These are phyloP conservation scores for Trichoderma arundinaceum DNA, from an alignment of 2,329 filamentous ascomycete species.

Conservation along the genomic window DNA sequence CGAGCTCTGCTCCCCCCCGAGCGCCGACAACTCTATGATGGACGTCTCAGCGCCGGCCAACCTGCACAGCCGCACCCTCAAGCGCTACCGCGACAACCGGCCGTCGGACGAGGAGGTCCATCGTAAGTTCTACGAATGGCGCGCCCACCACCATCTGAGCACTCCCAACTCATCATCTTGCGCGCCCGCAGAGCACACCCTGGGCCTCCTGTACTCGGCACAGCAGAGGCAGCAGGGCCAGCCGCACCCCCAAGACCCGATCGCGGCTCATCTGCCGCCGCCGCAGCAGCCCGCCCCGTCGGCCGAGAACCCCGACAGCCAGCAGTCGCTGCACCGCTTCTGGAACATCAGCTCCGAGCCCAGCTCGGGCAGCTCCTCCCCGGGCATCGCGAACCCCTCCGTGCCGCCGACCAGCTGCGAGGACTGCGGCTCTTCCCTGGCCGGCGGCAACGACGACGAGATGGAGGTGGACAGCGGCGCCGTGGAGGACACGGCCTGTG, in stretches of 20 bases:
- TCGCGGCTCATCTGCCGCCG: conserved; percentile 3
- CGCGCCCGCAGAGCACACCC: conserved; percentile 56
- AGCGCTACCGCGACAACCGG: conserved; percentile 64
- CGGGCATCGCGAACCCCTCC: conserved; percentile 33
- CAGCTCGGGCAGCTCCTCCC: conserved; percentile 37
- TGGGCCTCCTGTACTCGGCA: conserved; percentile 63
- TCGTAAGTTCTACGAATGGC: conserved; percentile 50
- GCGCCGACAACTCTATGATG: conserved; percentile 42
- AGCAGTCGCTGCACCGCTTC: conserved; percentile 64
- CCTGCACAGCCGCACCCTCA: conserved; percentile 63
- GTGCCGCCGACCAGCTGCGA: conserved; percentile 53
- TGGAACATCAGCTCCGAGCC: conserved; percentile 59
- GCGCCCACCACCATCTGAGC: conserved; percentile 32
- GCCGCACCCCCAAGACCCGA: conserved; percentile 26
- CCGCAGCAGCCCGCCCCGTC: conserved; percentile 22
- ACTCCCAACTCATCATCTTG: conserved; percentile 33
- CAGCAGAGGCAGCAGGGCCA: conserved; percentile 46
- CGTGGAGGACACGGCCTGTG: conserved; percentile 48
- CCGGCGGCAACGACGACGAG: conserved; percentile 39
- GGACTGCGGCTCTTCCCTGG: conserved; percentile 54
- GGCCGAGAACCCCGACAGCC: conserved; percentile 15
- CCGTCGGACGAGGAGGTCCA: conserved; percentile 62
- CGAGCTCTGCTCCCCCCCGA: conserved; percentile 57
- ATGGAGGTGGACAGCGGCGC: conserved; percentile 49
- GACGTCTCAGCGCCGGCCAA: conserved; percentile 48